These are phyloP conservation scores for Ziziphus jujuba DNA, from an alignment of 306 rosid species.

Conservation along the genomic window DNA sequence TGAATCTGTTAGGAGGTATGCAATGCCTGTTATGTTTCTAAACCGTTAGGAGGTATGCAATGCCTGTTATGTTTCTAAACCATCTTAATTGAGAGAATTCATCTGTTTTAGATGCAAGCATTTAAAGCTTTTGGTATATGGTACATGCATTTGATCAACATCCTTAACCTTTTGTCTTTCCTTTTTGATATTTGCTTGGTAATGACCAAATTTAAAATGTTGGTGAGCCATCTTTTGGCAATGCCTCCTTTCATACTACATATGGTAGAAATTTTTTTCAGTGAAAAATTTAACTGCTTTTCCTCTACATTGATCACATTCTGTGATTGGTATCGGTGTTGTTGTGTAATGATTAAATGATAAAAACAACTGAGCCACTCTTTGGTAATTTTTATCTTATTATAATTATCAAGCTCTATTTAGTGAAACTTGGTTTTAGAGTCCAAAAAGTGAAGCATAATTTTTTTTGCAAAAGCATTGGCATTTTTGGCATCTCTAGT, in stretches of 20 bases:
- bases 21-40: slow-evolving; percentile 18
- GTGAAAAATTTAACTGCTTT: neutral
- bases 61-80: slow-evolving; percentile 18
- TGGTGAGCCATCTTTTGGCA: no score
- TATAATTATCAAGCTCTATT: no score
- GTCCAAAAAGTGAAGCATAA: no score
- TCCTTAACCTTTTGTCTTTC: no score
- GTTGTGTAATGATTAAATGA: neutral
- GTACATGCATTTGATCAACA: neutral
- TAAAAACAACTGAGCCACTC: neutral
- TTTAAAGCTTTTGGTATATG: neutral
- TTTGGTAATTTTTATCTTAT: no score
- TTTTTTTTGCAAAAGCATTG: no score
- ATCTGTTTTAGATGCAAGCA: slow-evolving; percentile 9
- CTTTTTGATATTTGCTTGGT: no score
- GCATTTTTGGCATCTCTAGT: neutral
- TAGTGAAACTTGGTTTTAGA: no score
- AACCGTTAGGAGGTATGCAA: slow-evolving; percentile 2
- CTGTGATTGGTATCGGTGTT: neutral
- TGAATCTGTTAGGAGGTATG: neutral
- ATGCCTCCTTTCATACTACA: no score
- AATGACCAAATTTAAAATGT: no score
- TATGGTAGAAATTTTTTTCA: neutral
- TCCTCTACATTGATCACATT: slow-evolving; percentile 1
- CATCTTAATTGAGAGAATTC: slow-evolving; percentile 12